Percentiles rank a stretch among this genome's conserved stretches.
Conservation (phyloP, 306 rosid species). For the peach (Prunus persica) region Prunus_persica_NCBIv2 NC_034013.1:14386001-14386500, state of each 20-base stretch:
- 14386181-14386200: background rate
- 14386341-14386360: conserved; percentile 64
- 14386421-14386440: conserved; percentile 51
- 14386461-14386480: conserved; percentile 52
- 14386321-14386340: conserved; percentile 65
- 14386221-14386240: background rate
- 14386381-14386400: conserved; percentile 77
- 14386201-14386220: background rate
- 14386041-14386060: background rate
- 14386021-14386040: conserved; percentile 33
- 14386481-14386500: conserved; percentile 56
- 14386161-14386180: background rate
- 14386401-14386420: conserved; percentile 71
- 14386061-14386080: conserved; percentile 5
- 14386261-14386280: conserved; percentile 25
- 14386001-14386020: conserved; percentile 54
- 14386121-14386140: conserved; percentile 27
- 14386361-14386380: conserved; percentile 78
- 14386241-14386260: background rate
- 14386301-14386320: conserved; percentile 46
- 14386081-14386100: conserved; percentile 10
- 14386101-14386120: background rate
- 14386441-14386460: conserved; percentile 43
- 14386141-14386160: conserved; percentile 25
- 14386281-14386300: conserved; percentile 20